These are phyloP conservation scores for Tylopilus intermedius DNA, from an alignment of 768 basidiomycete genomes.

Conservation along the genomic window DNA sequence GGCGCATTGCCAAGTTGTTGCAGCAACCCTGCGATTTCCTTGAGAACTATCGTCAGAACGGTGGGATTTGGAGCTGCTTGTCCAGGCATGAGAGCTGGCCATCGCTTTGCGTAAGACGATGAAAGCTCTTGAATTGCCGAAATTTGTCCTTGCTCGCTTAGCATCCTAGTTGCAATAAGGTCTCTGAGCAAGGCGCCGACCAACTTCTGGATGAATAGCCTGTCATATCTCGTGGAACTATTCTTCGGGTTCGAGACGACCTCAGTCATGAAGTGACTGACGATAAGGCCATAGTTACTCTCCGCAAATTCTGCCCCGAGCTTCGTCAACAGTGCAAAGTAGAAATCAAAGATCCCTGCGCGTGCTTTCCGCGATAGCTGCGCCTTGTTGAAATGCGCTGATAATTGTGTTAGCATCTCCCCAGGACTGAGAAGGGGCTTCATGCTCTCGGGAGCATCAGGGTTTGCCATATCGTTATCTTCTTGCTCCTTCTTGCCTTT, in stretches of 20 bases:
- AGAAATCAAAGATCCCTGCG: conserved; percentile 86
- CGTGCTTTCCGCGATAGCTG: conserved; percentile 63
- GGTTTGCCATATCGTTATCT: conserved; percentile 51
- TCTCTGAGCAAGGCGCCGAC: conserved; percentile 79
- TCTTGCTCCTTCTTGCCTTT: conserved; percentile 62
- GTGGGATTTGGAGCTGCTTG: conserved; percentile 62
- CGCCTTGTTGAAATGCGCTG: conserved; percentile 74
- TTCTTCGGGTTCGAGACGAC: conserved; percentile 61
- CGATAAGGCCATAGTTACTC: conserved; percentile 72
- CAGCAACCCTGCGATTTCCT: conserved; percentile 81
- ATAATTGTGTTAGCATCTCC: conserved; percentile 83
- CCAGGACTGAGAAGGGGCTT: conserved; percentile 65
- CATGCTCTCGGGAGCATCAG: conserved; percentile 46
- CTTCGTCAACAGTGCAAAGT: conserved; percentile 66
- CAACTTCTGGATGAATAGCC: conserved; percentile 62
- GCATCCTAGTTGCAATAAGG: conserved; percentile 80
- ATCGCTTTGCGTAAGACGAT: conserved; percentile 76
- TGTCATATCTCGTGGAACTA: conserved; percentile 63
- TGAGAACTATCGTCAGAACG: conserved; percentile 67
- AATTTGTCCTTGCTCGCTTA: conserved; percentile 94
- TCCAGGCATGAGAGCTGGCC: conserved; percentile 91
- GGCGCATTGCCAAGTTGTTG: conserved; percentile 91
- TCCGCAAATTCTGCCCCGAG: conserved; percentile 81
- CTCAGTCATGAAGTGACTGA: conserved; percentile 73
- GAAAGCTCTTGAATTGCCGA: conserved; percentile 84